Evolutionary conservation across 768 basidiomycete genomes (phyloP), one percentile per base, ranked within the genome.

Genomic region (Tubosaeta sp.): DNA sequence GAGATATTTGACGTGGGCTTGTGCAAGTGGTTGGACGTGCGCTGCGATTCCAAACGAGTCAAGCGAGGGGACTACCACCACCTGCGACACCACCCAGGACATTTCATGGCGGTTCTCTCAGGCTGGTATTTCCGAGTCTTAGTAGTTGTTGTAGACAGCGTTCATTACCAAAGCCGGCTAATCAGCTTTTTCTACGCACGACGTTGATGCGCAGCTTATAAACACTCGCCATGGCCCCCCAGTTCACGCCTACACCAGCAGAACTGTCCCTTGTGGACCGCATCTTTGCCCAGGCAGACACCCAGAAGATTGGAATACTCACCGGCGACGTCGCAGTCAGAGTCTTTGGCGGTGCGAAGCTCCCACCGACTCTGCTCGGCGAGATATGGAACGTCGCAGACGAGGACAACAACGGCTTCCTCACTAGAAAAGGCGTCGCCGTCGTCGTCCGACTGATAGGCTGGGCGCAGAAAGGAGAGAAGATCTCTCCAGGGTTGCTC

Each of bases 321-420:
- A 90, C 90, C 14, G 94, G 94, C 62, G 93, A 95, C 56, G 83
- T 86, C 60, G 96, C 94, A 46, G 86, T 96, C 66, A 82, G 80
- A 65, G 76, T 94, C 53, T 92, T 98, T 62, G 77, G 82, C 53
- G 86, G 89, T 51, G 86, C 94, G 47, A 85, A 88, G 63, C 81
- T 98, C 53, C 72, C 82, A 34, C 84, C 91, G 9, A 73, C 78
- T 16, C 77, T 79, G 31, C 83, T 99, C 55, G 91, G 94, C 40
- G 91, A 96, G 72, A 86, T 99, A 56, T 99, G 96, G 95, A 80
- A 75, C 52, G 73, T 98, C 52, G 86, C 93, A 44, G 96, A 99
- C 74, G 84, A 88, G 49, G 86, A 94, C 29, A 94, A 97, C 75
- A 90, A 90, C 54, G 96, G 96, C 2, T 93, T 86, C 73, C 80